A percentile compares a stretch with the other conserved stretches of the same genome.
These are phyloP conservation scores for Cyclospora cayetanensis DNA, from an alignment of 169 alveolate genomes.

Conservation along the genomic window DNA sequence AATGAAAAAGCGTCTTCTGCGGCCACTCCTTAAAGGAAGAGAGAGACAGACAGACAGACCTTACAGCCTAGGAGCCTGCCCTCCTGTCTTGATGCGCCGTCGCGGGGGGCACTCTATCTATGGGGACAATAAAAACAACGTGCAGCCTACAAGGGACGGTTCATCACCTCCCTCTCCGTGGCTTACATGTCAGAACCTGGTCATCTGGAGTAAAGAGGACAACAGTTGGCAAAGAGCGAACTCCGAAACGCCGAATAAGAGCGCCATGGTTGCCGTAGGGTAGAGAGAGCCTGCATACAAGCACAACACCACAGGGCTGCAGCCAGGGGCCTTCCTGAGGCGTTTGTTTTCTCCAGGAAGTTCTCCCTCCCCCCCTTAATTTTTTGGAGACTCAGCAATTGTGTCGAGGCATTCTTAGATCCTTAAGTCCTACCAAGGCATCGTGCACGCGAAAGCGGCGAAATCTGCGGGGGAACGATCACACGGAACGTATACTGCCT, in stretches of 20 bases:
- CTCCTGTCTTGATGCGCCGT: too few species aligned
- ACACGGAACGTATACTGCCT: conserved; percentile 50
- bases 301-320: background rate
- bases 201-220: conserved; percentile 49
- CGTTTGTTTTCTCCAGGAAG: too few species aligned
- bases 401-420: too few species aligned
- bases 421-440: conserved; percentile 55
- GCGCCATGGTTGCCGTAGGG: conserved; percentile 29
- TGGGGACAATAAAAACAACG: too few species aligned
- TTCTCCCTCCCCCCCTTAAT: too few species aligned
- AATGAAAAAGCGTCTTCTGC: too few species aligned
- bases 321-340: background rate
- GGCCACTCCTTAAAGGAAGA: too few species aligned
- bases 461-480: conserved; percentile 11
- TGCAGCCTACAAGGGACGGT: too few species aligned
- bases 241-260: conserved; percentile 8
- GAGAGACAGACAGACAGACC: background rate
- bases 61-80: background rate
- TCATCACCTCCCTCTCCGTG: too few species aligned
- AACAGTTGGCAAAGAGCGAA: conserved; percentile 34
- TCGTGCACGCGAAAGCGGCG: conserved; percentile 41
- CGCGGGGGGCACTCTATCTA: too few species aligned
- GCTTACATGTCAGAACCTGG: conserved; percentile 13
- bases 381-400: too few species aligned
- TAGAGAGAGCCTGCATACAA: conserved; percentile 37